These are phyloP conservation scores for Phaeosphaeriaceae sp. DNA, from an alignment of 2,329 filamentous ascomycete genomes.

Conservation along the genomic window DNA sequence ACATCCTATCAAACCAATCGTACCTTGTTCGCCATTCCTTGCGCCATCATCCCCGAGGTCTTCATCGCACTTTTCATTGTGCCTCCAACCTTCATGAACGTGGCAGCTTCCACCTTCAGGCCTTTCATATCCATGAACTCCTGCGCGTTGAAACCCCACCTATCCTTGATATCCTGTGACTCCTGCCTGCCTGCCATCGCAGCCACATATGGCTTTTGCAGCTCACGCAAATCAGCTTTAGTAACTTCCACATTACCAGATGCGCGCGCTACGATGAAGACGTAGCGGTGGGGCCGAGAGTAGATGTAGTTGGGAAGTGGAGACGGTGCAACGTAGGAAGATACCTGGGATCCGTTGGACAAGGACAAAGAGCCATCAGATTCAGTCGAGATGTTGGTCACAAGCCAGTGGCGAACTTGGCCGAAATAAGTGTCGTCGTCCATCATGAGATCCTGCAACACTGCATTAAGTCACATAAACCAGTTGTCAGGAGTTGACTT, in stretches of 20 bases:
- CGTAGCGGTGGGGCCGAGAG: conserved; percentile 25
- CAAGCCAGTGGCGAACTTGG: conserved; percentile 33
- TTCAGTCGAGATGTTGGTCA: conserved; percentile 19
- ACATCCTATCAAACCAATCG: not conserved
- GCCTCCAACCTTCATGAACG: conserved; percentile 25
- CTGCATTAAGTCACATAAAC: not conserved
- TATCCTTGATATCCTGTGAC: conserved; percentile 30
- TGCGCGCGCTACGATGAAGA: conserved; percentile 24
- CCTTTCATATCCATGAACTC: conserved; percentile 26
- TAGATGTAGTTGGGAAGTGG: conserved; percentile 31
- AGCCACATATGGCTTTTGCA: conserved; percentile 24
- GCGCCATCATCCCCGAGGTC: conserved; percentile 22
- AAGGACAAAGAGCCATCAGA: conserved; percentile 14
- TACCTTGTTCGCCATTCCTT: conserved; percentile 26
- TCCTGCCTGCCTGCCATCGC: conserved; percentile 24
- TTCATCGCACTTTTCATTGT: conserved; percentile 21
- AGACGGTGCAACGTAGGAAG: conserved; percentile 26
- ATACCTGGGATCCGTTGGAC: conserved; percentile 12
- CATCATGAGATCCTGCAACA: conserved; percentile 25
- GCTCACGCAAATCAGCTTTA: conserved; percentile 20
- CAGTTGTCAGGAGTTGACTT: not conserved
- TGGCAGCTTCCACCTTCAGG: conserved; percentile 23
- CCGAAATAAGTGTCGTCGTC: conserved; percentile 28
- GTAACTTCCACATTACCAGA: conserved; percentile 14
- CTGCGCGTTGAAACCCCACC: conserved; percentile 29